Evolutionary conservation across 2,329 filamentous ascomycete species (phyloP), one percentile per base, ranked within the genome.

Genomic region (Tolypocladium amazonense): DNA sequence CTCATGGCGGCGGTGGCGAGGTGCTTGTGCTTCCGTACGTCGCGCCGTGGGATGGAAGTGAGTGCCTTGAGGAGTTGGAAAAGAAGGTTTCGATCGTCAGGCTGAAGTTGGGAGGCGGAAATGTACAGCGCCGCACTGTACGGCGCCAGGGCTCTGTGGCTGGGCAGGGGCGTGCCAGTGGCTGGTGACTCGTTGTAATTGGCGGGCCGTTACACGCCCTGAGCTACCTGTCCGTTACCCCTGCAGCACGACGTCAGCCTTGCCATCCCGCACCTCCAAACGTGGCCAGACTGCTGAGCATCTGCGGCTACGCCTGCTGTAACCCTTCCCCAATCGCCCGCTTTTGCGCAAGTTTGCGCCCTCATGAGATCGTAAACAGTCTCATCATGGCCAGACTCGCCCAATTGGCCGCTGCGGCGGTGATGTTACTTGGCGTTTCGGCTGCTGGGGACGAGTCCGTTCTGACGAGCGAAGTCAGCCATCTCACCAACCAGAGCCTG

Each of bases 401-500:
- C 61, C 70, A 68, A 65, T 68, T 69, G 67, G 63, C 69, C 61
- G 64, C 66, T 30, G 67, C 65, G n/a, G 68, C 67, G 56, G 66
- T 66, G 54, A 62, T 73, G 60, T 69, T 63, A 33, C 57, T 70
- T 47, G 61, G 53, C 11, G 55, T 43, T 12, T 52, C 66, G 38
- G 72, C 70, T 53, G 62, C 63, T 33, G 68, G 68, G 11, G 68
- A 69, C 58, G 63, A 69, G 53, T 72, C 73, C 50, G 73, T 81
- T 58, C 69, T 82, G 43, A 76, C 74, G 52, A 73, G 71, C 62
- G 80, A 84, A 67, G 74, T 82, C 62, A 77, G 75, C 39, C 79
- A 79, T 18, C 71, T 79, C 63, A 84, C 84, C 69, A 96, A 97
- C 73, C 83, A 95, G 69, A 93, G 88, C 69, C 80, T 99, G 67